phyloP scores from a whole-genome alignment of 352 stramenopile species.

The Plasmopara muralis region DNA sequence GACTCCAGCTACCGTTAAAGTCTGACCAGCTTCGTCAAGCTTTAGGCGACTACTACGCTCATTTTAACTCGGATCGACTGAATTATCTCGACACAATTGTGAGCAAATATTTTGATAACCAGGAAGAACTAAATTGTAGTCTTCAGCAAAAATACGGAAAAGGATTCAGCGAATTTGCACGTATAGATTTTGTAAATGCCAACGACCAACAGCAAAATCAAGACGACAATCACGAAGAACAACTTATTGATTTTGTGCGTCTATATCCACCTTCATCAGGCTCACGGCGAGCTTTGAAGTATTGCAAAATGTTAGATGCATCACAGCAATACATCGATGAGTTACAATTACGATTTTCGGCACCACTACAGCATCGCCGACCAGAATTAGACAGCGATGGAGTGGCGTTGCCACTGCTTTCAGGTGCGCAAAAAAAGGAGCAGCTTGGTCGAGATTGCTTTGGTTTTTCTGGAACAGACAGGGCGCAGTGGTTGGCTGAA shows the following conservation, averaged over 20 bases:
- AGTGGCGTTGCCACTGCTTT: slow-evolving; percentile 39
- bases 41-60: slow-evolving; percentile 47
- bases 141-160: slow-evolving; percentile 65
- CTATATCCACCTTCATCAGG: slow-evolving; percentile 43
- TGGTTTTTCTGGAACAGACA: slow-evolving; percentile 73
- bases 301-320: slow-evolving; percentile 73
- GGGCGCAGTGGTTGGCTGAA: slow-evolving; percentile 43
- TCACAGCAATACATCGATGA: slow-evolving; percentile 75
- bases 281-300: slow-evolving; percentile 43
- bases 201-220: slow-evolving; percentile 7
- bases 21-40: slow-evolving; percentile 31
- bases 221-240: slow-evolving; percentile 23
- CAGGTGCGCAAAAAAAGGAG: slow-evolving; percentile 48
- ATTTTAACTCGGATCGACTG: slow-evolving; percentile 48
- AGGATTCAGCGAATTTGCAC: slow-evolving; percentile 39
- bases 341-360: slow-evolving; percentile 73
- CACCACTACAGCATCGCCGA: slow-evolving; percentile 67
- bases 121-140: slow-evolving; percentile 58
- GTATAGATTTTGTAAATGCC: slow-evolving; percentile 2
- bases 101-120: slow-evolving; percentile 53
- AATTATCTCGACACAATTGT: slow-evolving; percentile 72
- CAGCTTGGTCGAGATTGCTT: slow-evolving; percentile 68
- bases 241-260: slow-evolving; percentile 56
- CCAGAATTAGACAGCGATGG: slow-evolving; percentile 30
- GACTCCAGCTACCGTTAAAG: slow-evolving; percentile 15